These are phyloP conservation scores for Seminavis robusta DNA, from an alignment of 108 stramenopile species.

Conservation along the genomic window DNA sequence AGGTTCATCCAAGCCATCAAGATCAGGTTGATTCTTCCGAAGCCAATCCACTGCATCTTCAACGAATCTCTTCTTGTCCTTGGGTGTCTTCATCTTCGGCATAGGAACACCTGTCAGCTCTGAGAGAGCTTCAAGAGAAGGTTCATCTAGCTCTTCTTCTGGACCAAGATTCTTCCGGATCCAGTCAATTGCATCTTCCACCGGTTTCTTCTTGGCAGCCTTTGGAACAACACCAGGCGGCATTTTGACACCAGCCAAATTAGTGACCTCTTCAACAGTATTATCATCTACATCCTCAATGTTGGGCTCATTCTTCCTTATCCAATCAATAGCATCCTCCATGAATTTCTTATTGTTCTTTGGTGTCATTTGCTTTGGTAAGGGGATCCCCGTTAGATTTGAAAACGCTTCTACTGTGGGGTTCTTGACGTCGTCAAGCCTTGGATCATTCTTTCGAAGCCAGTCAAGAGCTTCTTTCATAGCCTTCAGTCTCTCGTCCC, in stretches of 20 bases:
- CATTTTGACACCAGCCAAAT: neutral
- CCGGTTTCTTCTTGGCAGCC: neutral
- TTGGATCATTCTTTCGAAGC: constrained; percentile 17
- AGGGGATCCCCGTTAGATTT: constrained; percentile 1
- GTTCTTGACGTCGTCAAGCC: constrained; percentile 3
- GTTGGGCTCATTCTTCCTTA: constrained; percentile 17
- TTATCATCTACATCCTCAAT: constrained; percentile 12
- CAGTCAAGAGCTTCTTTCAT: constrained; percentile 12
- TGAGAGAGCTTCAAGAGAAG: neutral
- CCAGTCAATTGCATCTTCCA: neutral
- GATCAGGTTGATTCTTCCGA: constrained; percentile 4
- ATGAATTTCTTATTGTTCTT: neutral
- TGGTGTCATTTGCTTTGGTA: neutral
- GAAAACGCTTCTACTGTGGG: neutral
- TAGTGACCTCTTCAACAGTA: constrained; percentile 2
- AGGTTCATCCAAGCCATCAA: neutral
- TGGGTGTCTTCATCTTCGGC: too few species aligned
- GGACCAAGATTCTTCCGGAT: neutral
- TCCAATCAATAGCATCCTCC: constrained; percentile 26
- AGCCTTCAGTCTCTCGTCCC: neutral
- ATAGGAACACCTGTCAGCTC: constrained; percentile 5
- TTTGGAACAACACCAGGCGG: neutral
- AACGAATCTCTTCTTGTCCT: constrained; percentile 4
- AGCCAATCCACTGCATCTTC: constrained; percentile 24
- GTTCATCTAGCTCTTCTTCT: neutral